A percentile compares a stretch with the other conserved stretches of the same genome.
Evolutionary conservation across 257 asterid genomes (phyloP).

Genomic region (Catharanthus roseus): DNA sequence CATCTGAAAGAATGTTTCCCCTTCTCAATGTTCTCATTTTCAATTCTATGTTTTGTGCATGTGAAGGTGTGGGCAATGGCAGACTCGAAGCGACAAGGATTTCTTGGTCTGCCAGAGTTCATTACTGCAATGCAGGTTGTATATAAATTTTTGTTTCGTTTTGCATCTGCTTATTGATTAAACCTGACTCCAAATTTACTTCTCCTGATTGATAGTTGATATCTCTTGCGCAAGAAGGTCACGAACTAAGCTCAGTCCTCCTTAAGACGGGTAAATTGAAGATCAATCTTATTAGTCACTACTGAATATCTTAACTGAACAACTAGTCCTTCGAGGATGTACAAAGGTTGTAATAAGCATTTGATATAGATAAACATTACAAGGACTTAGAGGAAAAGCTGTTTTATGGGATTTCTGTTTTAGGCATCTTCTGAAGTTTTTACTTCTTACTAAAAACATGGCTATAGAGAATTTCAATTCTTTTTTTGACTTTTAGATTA

Average conservation of each 20-base stretch:
- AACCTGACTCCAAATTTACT: background rate
- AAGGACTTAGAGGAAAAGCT: background rate
- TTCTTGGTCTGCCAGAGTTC: constrained; percentile 73
- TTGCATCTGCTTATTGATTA: background rate
- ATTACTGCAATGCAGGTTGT: constrained; percentile 88
- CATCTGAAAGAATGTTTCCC: background rate
- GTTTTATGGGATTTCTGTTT: background rate
- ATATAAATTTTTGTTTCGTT: background rate
- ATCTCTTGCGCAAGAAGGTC: constrained; percentile 82
- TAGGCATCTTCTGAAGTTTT: background rate
- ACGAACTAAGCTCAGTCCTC: constrained; percentile 45
- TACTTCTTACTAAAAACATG: background rate
- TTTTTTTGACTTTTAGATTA: background rate
- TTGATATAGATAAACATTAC: background rate
- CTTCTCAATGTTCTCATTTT: constrained; percentile 4
- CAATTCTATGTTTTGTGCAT: constrained; percentile 14
- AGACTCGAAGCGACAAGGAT: constrained; percentile 85
- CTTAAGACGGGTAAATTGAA: constrained; percentile 52
- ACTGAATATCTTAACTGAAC: background rate
- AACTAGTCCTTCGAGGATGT: background rate
- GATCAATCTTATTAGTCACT: background rate
- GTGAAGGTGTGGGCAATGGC: constrained; percentile 91
- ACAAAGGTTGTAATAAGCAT: background rate
- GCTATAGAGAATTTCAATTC: background rate
- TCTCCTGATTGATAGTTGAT: constrained; percentile 44